A percentile compares a stretch with the other conserved stretches of the same genome.
Conservation (phyloP, 2,329 filamentous ascomycete species). For the Aspergillus pseudoterreus region DNA sequence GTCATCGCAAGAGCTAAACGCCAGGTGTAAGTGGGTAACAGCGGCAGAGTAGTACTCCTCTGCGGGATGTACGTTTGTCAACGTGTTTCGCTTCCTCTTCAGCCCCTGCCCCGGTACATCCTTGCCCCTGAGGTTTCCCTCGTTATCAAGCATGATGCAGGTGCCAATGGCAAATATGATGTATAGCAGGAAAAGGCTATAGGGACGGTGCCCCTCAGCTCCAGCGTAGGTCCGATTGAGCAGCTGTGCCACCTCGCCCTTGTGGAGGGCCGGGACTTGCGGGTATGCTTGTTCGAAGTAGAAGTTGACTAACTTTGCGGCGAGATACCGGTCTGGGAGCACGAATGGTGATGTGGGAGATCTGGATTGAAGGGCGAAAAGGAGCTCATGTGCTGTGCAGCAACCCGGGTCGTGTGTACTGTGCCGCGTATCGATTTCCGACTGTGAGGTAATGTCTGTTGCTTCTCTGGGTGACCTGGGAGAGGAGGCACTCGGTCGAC, state of each 20-base stretch:
- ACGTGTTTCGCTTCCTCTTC: not conserved
- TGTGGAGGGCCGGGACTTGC: not conserved
- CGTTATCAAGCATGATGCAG: not conserved
- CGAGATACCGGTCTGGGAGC: not conserved
- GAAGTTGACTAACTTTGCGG: not conserved
- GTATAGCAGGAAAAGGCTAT: not conserved
- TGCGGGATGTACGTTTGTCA: not conserved
- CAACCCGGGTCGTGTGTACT: not conserved
- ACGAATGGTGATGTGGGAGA: not conserved
- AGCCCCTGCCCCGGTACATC: not conserved
- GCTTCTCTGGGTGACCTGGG: not conserved
- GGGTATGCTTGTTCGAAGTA: slow-evolving; percentile 1
- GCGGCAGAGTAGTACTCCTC: not conserved
- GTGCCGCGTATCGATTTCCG: not conserved
- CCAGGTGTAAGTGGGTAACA: not conserved
- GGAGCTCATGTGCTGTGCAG: not conserved
- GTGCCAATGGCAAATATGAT: slow-evolving; percentile 1
- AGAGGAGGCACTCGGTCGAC: not conserved
- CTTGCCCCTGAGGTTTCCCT: not conserved
- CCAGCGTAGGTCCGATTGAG: not conserved
- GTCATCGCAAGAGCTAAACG: not conserved
- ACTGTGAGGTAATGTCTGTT: not conserved
- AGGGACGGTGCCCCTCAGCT: not conserved
- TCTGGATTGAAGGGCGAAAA: not conserved
- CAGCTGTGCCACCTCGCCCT: not conserved